These are phyloP conservation scores for Acanthamoeba royreba DNA, from an alignment of 208 protist genomes.

Conservation along the genomic window DNA sequence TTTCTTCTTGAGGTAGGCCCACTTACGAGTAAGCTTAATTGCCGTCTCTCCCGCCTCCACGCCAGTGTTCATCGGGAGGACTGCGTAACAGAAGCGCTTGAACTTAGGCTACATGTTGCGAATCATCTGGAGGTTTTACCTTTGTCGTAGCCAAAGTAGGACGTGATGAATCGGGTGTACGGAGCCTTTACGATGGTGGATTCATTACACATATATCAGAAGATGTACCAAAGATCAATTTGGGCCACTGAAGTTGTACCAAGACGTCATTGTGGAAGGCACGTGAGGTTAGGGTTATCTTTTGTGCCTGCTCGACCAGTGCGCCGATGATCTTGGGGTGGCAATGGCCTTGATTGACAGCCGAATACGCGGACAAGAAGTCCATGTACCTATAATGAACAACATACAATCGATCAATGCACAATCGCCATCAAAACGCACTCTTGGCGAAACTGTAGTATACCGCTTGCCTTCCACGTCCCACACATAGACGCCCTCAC, in stretches of 20 bases:
- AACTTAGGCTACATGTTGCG: too few species aligned
- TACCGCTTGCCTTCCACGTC: conserved; percentile 88
- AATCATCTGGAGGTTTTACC: too few species aligned
- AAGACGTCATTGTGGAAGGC: conserved; percentile 84
- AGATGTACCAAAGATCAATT: neutral
- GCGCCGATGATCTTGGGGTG: conserved; percentile 88
- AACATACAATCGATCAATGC: too few species aligned
- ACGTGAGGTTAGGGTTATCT: conserved; percentile 77
- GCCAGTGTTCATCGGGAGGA: conserved; percentile 94
- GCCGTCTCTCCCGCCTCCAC: conserved; percentile 87
- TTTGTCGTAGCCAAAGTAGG: conserved; percentile 44
- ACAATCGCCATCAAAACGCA: too few species aligned
- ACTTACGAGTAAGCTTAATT: conserved; percentile 89
- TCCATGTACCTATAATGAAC: conserved; percentile 70
- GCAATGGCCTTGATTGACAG: conserved; percentile 92
- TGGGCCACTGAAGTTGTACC: too few species aligned
- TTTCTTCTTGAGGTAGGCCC: conserved; percentile 87
- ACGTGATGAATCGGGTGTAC: neutral
- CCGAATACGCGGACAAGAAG: conserved; percentile 88
- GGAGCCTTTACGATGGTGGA: neutral
- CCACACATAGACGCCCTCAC: conserved; percentile 81
- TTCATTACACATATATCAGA: conserved; percentile 45
- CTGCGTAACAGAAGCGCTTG: too few species aligned
- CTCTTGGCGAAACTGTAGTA: too few species aligned
- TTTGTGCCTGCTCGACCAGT: conserved; percentile 79